Evolutionary conservation across 2,329 filamentous ascomycete genomes (phyloP).

Genomic region (Arthrobotrys conoides): DNA sequence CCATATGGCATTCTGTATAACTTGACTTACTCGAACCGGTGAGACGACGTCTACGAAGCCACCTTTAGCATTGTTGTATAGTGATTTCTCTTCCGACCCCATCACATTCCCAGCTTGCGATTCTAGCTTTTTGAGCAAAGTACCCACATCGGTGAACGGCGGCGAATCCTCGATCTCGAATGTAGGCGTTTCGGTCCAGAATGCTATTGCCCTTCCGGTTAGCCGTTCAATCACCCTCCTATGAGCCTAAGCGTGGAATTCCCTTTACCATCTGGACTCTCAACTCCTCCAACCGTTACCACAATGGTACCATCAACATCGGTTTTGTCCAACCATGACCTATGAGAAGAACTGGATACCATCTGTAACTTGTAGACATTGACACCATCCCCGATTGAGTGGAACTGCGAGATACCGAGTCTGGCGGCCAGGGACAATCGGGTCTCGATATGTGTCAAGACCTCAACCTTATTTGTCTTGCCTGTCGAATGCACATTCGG

Average conservation of each 20-base stretch:
- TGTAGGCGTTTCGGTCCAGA: conserved; percentile 31
- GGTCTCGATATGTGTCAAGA: conserved; percentile 46
- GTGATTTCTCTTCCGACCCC: conserved; percentile 32
- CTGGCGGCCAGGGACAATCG: conserved; percentile 50
- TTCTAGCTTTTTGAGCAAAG: conserved; percentile 39
- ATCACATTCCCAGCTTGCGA: conserved; percentile 52
- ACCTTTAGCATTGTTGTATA: conserved; percentile 57
- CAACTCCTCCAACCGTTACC: conserved; percentile 50
- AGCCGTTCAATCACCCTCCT: conserved; percentile 5
- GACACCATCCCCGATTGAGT: conserved; percentile 48
- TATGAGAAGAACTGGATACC: conserved; percentile 38
- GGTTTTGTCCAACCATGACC: conserved; percentile 47
- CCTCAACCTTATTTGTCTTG: conserved; percentile 38
- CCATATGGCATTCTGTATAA: background rate
- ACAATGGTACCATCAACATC: conserved; percentile 48
- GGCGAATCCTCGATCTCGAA: conserved; percentile 52
- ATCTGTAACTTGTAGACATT: conserved; percentile 57
- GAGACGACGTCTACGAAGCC: conserved; percentile 55
- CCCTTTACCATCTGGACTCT: conserved; percentile 32
- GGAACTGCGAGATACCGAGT: conserved; percentile 59
- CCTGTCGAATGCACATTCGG: conserved; percentile 38
- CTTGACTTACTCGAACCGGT: conserved; percentile 37
- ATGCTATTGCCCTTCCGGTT: conserved; percentile 24
- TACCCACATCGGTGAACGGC: conserved; percentile 40
- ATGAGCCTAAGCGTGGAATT: background rate